Evolutionary conservation across 768 basidiomycete species (phyloP).

Genomic region (Candolleomyces eurysporus): DNA sequence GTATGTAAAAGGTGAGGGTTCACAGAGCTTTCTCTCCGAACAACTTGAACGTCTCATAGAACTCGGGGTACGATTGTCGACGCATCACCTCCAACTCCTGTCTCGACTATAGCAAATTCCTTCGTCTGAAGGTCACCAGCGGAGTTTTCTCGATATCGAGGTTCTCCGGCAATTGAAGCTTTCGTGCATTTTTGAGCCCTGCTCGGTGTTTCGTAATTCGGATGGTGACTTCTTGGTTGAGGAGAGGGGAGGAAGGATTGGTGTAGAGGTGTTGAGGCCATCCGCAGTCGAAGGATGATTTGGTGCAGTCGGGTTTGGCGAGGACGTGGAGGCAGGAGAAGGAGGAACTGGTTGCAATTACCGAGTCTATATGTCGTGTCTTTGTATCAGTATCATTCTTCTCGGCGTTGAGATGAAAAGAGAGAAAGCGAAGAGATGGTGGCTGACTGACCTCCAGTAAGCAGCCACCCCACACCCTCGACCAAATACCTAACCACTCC

Average conservation of each 20-base stretch:
- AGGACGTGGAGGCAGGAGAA: slow-evolving; percentile 65
- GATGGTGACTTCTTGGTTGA: slow-evolving; percentile 37
- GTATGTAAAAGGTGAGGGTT: slow-evolving; percentile 53
- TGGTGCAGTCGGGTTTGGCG: slow-evolving; percentile 61
- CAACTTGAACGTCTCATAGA: slow-evolving; percentile 34
- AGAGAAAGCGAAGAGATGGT: background rate
- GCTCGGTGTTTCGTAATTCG: slow-evolving; percentile 30
- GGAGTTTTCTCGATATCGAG: slow-evolving; percentile 27
- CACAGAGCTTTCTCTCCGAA: slow-evolving; percentile 58
- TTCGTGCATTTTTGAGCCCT: background rate
- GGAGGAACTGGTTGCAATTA: slow-evolving; percentile 72
- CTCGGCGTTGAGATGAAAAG: slow-evolving; percentile 18
- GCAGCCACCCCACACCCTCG: slow-evolving; percentile 67
- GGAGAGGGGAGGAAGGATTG: slow-evolving; percentile 48
- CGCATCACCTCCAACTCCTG: slow-evolving; percentile 50
- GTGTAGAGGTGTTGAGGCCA: slow-evolving; percentile 62
- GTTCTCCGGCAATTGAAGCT: slow-evolving; percentile 30
- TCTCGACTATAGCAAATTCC: slow-evolving; percentile 55
- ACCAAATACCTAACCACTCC: slow-evolving; percentile 56
- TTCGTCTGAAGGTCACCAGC: slow-evolving; percentile 62
- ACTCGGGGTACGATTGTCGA: slow-evolving; percentile 27
- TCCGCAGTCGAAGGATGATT: slow-evolving; percentile 50
- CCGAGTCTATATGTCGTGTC: slow-evolving; percentile 47
- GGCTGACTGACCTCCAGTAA: slow-evolving; percentile 54
- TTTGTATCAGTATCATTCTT: slow-evolving; percentile 50